These are phyloP conservation scores for Clausena lansium DNA, from an alignment of 345 rosid genomes.

Conservation along the genomic window DNA sequence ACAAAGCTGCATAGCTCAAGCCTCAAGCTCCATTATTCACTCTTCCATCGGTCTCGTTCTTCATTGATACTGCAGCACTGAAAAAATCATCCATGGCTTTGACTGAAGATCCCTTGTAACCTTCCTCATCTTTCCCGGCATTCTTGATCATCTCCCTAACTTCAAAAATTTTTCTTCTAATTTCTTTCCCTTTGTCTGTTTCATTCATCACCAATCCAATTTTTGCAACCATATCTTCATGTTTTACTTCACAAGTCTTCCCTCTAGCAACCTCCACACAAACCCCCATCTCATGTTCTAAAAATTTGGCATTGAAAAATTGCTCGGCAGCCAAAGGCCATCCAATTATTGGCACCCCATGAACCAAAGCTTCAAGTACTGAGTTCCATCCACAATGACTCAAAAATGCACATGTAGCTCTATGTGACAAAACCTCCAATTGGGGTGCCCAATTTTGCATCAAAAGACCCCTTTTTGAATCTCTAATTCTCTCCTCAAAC, in stretches of 20 bases:
- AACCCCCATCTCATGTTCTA: conserved; percentile 29
- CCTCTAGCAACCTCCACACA: conserved; percentile 35
- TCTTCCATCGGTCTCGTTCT: background rate
- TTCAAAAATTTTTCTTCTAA: conserved; percentile 42
- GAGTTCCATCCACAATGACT: conserved; percentile 48
- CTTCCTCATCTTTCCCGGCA: conserved; percentile 30
- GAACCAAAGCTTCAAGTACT: conserved; percentile 28
- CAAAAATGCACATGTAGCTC: conserved; percentile 24
- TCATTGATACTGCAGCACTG: conserved; percentile 20
- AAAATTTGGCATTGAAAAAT: conserved; percentile 26
- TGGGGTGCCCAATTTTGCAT: conserved; percentile 29
- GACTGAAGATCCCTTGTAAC: conserved; percentile 27
- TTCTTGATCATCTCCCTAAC: conserved; percentile 33
- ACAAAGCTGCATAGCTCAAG: no score
- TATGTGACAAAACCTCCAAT: conserved; percentile 28
- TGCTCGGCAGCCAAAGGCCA: conserved; percentile 34
- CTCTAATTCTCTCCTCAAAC: conserved; percentile 26
- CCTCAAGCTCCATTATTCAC: background rate
- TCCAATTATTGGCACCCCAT: conserved; percentile 29
- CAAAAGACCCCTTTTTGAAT: conserved; percentile 13
- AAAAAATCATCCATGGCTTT: conserved; percentile 40
- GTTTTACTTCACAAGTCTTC: conserved; percentile 19
- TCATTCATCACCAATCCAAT: conserved; percentile 54
- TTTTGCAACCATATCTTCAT: conserved; percentile 37
- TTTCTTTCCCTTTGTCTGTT: conserved; percentile 40